Evolutionary conservation across 331 rosid genomes (phyloP), one percentile per base, ranked within the genome.

Genomic region (Malus hybrid): DNA sequence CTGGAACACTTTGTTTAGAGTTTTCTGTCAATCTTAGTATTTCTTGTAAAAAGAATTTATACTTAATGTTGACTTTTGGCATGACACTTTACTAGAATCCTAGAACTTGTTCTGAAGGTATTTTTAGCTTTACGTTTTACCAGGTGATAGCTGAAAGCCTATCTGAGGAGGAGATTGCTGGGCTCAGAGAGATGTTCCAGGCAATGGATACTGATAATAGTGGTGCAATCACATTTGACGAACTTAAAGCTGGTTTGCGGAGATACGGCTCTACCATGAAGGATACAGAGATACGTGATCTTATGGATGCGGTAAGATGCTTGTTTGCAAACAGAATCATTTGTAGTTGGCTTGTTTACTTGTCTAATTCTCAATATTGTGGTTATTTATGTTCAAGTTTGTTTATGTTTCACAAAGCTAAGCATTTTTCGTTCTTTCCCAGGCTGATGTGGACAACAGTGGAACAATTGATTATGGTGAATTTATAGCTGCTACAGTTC

Each of bases 361-460:
- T 2, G 27, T 73, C 52, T 11, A 16, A 10, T 61, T 61, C 31
- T 62, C 31, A 18, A 33, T 60, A 3, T 60, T 44, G 0, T 10
- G 16, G 61, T 3, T 18, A 7, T 15, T 59, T 39, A 24, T 8
- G 1, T 16, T 42, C 13, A 36, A 20, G 15, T 19, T 71, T 46
- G 70, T 61, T 27, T 24, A 44, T 74, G 48, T 55, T 63, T 29
- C 33, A 63, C 52, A 7, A 36, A 54, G 65, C 89, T 81, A 33
- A 89, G 79, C 56, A 75, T 76, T 72, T 63, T 73, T 82, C 54
- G 60, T 81, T 80, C 61, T 83, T 83, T 78, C 39, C 39, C 91
- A 92, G 99, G 99, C 99, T 86, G 99, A 95, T 80, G 95, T 95
- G 76, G 99, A 95, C 88, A 95, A 92, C 75, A 95, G 98, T 75